Evolutionary conservation across 164 flowering plant species (phyloP).

Genomic region (Cinnamomum chago): DNA sequence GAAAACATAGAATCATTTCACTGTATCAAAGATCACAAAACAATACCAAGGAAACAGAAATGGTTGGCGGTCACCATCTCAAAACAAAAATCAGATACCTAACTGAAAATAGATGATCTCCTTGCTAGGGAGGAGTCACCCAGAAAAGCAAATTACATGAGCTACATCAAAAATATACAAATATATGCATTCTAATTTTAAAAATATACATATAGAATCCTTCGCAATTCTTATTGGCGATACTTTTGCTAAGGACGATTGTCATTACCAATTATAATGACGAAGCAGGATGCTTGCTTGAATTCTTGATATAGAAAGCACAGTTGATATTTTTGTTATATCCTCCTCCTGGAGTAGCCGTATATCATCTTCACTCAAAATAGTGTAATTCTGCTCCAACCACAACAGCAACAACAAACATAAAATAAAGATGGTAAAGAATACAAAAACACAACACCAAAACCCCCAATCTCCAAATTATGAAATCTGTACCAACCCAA

Average conservation of each 20-base stretch:
- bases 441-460: background rate
- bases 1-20: background rate
- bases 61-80: background rate
- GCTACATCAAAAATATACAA: too few species aligned
- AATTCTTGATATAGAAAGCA: conserved; percentile 40
- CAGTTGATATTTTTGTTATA: conserved; percentile 37
- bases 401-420: background rate
- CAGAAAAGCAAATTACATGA: too few species aligned
- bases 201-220: too few species aligned
- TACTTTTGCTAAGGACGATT: background rate
- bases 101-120: background rate
- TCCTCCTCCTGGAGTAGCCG: conserved; percentile 41
- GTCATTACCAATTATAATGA: conserved; percentile 53
- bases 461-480: background rate
- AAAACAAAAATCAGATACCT: background rate
- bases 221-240: too few species aligned
- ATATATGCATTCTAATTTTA: too few species aligned
- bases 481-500: background rate
- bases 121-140: too few species aligned
- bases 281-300: conserved; percentile 44
- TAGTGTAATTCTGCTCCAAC: conserved; percentile 33
- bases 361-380: conserved; percentile 45
- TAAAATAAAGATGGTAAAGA: too few species aligned
- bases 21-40: background rate
- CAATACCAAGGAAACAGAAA: background rate